These are phyloP conservation scores for Pythium phragmitis DNA, from an alignment of 352 stramenopile genomes.

Conservation along the genomic window DNA sequence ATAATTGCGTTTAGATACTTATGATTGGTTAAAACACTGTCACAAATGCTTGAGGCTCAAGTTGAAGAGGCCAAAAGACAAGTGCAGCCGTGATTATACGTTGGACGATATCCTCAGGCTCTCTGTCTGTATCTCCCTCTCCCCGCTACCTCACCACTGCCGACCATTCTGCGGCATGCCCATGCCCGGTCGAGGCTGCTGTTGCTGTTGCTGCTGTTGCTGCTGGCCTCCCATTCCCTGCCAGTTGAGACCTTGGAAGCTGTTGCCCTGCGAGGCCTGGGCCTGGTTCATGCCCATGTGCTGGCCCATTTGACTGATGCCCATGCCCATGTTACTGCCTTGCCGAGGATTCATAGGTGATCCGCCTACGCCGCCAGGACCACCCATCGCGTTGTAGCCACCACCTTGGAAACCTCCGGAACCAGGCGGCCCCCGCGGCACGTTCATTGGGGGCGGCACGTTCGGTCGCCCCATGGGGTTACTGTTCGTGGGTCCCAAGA, in stretches of 20 bases:
- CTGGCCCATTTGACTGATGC: slow-evolving; percentile 76
- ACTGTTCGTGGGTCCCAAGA: slow-evolving; percentile 33
- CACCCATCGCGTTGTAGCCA: slow-evolving; percentile 47
- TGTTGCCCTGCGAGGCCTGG: slow-evolving; percentile 51
- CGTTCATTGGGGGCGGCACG: slow-evolving; percentile 32
- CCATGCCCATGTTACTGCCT: slow-evolving; percentile 48
- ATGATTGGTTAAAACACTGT: not conserved
- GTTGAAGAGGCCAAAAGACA: not conserved
- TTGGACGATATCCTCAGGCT: not conserved
- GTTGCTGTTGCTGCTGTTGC: slow-evolving; percentile 30
- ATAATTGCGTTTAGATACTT: not conserved
- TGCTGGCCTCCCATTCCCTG: slow-evolving; percentile 68
- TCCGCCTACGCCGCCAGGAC: slow-evolving; percentile 29
- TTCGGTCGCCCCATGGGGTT: slow-evolving; percentile 32
- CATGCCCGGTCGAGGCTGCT: slow-evolving; percentile 56
- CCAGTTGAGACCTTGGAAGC: slow-evolving; percentile 84
- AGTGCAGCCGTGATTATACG: not conserved
- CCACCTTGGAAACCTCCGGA: slow-evolving; percentile 28
- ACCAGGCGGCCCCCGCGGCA: slow-evolving; percentile 28
- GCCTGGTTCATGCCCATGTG: slow-evolving; percentile 71
- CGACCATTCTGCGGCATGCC: slow-evolving; percentile 53
- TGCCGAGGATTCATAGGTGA: slow-evolving; percentile 46
- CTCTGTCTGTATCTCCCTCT: not conserved
- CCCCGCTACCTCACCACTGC: slow-evolving; percentile 21
- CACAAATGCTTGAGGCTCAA: not conserved